phyloP scores from a whole-genome alignment of 2,329 filamentous ascomycete species.

The Aureobasidium sp. region DNA sequence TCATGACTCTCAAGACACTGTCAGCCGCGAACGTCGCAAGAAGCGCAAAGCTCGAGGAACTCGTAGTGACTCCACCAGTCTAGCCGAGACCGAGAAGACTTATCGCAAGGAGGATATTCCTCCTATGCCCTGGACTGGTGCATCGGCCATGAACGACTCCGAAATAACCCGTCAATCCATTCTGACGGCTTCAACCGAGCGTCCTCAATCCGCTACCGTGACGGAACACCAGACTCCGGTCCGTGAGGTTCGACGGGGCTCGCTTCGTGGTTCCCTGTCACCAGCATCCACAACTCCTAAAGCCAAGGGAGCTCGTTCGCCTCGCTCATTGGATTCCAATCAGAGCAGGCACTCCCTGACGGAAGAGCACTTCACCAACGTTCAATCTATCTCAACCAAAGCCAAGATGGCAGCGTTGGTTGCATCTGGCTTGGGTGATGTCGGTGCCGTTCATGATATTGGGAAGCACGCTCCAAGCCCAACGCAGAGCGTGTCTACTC shows the following conservation, averaged over 20 bases:
- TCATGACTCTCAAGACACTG: slow-evolving; percentile 54
- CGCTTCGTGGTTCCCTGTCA: slow-evolving; percentile 45
- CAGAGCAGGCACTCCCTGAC: slow-evolving; percentile 51
- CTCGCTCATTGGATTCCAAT: slow-evolving; percentile 53
- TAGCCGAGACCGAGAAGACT: slow-evolving; percentile 45
- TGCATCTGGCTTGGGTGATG: slow-evolving; percentile 31
- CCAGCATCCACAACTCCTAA: slow-evolving; percentile 51
- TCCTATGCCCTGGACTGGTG: slow-evolving; percentile 64
- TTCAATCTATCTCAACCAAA: slow-evolving; percentile 32
- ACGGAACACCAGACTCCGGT: slow-evolving; percentile 47
- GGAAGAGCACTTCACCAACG: slow-evolving; percentile 35
- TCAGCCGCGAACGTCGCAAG: slow-evolving; percentile 36
- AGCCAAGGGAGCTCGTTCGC: slow-evolving; percentile 39
- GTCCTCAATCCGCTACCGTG: slow-evolving; percentile 60
- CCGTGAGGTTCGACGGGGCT: slow-evolving; percentile 54
- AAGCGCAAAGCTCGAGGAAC: slow-evolving; percentile 40
- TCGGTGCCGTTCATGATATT: slow-evolving; percentile 10
- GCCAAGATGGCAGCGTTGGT: slow-evolving; percentile 28
- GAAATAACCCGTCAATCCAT: slow-evolving; percentile 85
- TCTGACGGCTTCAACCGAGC: slow-evolving; percentile 70
- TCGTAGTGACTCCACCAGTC: slow-evolving; percentile 41
- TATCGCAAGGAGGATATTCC: slow-evolving; percentile 50
- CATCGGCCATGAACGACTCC: slow-evolving; percentile 76
- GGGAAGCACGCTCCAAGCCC: slow-evolving; percentile 58
- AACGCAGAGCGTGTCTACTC: slow-evolving; percentile 86